Evolutionary conservation across 2,329 filamentous ascomycete genomes (phyloP).

Genomic region (Fusarium pseudograminearum): DNA sequence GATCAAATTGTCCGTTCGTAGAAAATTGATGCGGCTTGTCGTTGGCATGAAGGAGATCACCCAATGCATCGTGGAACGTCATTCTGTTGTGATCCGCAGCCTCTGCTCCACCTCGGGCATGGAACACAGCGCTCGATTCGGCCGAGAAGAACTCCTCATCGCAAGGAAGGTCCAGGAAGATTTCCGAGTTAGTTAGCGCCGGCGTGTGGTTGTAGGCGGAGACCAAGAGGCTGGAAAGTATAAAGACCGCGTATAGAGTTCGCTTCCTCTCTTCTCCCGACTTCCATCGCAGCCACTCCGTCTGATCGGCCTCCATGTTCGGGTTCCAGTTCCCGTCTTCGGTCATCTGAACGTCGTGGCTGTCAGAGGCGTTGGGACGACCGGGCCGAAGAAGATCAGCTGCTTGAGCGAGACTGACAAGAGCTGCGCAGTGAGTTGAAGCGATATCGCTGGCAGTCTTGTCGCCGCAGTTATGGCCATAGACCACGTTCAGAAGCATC

Average conservation of each 20-base stretch:
- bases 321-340: constrained; percentile 64
- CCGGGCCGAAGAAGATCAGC: constrained; percentile 74
- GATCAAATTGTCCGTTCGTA: constrained; percentile 34
- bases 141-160: constrained; percentile 92
- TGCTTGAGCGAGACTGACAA: constrained; percentile 90
- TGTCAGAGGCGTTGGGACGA: constrained; percentile 59
- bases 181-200: constrained; percentile 92
- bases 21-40: constrained; percentile 67
- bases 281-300: constrained; percentile 87
- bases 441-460: constrained; percentile 92
- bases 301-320: constrained; percentile 63
- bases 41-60: constrained; percentile 82
- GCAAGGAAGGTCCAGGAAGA: constrained; percentile 87
- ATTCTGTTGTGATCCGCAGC: constrained; percentile 77
- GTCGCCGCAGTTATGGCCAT: constrained; percentile 94
- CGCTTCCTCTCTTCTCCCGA: constrained; percentile 89
- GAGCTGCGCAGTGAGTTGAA: constrained; percentile 88
- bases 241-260: constrained; percentile 91
- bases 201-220: constrained; percentile 94
- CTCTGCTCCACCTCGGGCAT: constrained; percentile 77
- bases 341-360: constrained; percentile 68
- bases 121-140: constrained; percentile 84
- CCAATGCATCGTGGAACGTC: constrained; percentile 85
- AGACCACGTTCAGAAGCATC: constrained; percentile 96
- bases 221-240: constrained; percentile 89